Evolutionary conservation across 2,329 filamentous ascomycete genomes (phyloP).

Genomic region (Trichoderma polysporum): DNA sequence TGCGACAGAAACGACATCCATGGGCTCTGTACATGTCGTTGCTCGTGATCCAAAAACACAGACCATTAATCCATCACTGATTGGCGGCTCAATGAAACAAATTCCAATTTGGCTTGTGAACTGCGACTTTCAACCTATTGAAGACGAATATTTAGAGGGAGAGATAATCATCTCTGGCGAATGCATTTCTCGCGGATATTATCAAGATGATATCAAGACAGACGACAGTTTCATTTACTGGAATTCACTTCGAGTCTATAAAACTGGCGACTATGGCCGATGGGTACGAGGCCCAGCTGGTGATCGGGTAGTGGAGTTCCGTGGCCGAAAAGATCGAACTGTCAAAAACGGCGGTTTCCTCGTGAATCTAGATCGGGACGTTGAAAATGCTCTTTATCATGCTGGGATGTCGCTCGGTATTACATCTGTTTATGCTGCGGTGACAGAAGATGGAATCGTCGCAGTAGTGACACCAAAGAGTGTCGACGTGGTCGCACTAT

Average conservation of each 20-base stretch:
- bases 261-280: conserved; percentile 14
- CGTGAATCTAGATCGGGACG: conserved; percentile 18
- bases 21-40: conserved; percentile 12
- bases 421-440: conserved; percentile 1
- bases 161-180: conserved; percentile 16
- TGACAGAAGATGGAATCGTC: conserved; percentile 15
- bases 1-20: conserved; percentile 14
- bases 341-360: conserved; percentile 19
- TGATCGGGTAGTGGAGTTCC: conserved; percentile 15
- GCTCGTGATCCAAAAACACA: not conserved
- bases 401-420: not conserved
- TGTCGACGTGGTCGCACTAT: not conserved
- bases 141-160: not conserved
- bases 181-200: conserved; percentile 13
- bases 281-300: conserved; percentile 6
- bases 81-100: conserved; percentile 1
- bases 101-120: not conserved
- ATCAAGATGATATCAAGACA: conserved; percentile 3
- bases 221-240: not conserved
- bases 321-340: conserved; percentile 17
- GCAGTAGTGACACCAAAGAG: conserved; percentile 15
- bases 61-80: not conserved
- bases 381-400: conserved; percentile 8
- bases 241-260: not conserved
- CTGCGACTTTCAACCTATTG: not conserved